Base-by-base conservation (phyloP, 2,329 filamentous ascomycete genomes). In the Thermomyces lanuginosus region DNA sequence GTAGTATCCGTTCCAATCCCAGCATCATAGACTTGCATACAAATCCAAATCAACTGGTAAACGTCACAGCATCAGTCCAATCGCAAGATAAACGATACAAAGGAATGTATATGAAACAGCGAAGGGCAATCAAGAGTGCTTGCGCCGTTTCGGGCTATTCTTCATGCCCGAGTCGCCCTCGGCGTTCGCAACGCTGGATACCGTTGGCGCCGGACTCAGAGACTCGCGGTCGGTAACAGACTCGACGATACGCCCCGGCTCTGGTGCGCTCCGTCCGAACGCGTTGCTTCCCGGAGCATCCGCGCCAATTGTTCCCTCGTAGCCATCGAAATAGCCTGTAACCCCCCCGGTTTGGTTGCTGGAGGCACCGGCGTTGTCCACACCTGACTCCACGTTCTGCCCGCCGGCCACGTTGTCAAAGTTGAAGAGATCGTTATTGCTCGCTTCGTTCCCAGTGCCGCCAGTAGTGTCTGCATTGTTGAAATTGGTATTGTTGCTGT, bases 201-300 rank as follows among this genome's bases (percentile, higher is more conserved):
- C 36, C 4, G 45, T 45, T 14, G 44, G 46, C 10, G 47, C 42
- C 6, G 56, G 57, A 30, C 55, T 60, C 1, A 55, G 53, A 7
- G 46, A 36, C 35, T 58, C 56, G 29, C 56, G 60, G 35, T 57
- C 56, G 6, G 56, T 55, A 33, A 60, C 41, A 8, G 55, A 51
- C 35, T 60, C 56, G 14, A 58, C 45, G 9, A 56, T 48, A 4
- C 46, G 40, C 6, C 46, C 46, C 2, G 47, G 35, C 14, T 49
- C 45, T n/a, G 35, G 28, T n/a, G 31, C 35, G 16, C n/a, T n/a
- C n/a, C n/a, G n/a, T 10, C 34, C 36, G 11, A 29, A 11, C 13
- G 31, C 26, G 9, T 24, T 30, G 8, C 35, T 30, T 1, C 29
- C 18, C 11, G 33, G 30, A 3, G 31, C 30, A 12, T 30, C 33